Percentiles rank a stretch among this genome's conserved stretches.
Evolutionary conservation across 1,139 yeast species (phyloP).

Genomic region (Blastobotrys arbuscula): DNA sequence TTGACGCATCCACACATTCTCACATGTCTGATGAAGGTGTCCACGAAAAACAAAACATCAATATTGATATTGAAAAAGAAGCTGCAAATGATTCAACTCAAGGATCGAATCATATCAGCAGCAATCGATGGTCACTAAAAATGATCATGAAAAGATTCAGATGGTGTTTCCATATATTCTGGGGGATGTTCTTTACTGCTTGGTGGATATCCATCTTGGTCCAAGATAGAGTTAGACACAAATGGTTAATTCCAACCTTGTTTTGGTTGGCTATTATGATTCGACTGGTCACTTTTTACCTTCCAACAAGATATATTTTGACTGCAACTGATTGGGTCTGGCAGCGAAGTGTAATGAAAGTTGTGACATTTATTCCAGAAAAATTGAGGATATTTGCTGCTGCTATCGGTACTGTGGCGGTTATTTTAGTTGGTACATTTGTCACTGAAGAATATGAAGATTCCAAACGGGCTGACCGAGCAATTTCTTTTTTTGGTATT

Average conservation of each 20-base stretch:
- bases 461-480: conserved; percentile 50
- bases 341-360: conserved; percentile 39
- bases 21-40: conserved; percentile 13
- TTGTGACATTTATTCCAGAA: conserved; percentile 40
- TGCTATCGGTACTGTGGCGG: conserved; percentile 43
- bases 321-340: conserved; percentile 37
- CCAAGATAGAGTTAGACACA: conserved; percentile 47
- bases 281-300: conserved; percentile 51
- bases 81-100: not conserved
- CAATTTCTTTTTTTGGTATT: conserved; percentile 55
- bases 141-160: conserved; percentile 18
- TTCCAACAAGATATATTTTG: conserved; percentile 38
- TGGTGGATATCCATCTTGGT: conserved; percentile 62
- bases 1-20: conserved; percentile 12
- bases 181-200: conserved; percentile 48
- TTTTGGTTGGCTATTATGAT: conserved; percentile 51
- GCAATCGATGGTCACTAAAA: conserved; percentile 9
- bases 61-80: conserved; percentile 16
- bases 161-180: conserved; percentile 28
- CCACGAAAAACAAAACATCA: conserved; percentile 14
- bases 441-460: conserved; percentile 46
- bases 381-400: conserved; percentile 43
- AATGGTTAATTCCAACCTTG: conserved; percentile 62
- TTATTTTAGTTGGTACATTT: conserved; percentile 51
- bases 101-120: conserved; percentile 3